Evolutionary conservation across 768 basidiomycete species (phyloP), one percentile per base, ranked within the genome.

Genomic region (Suillus discolor): DNA sequence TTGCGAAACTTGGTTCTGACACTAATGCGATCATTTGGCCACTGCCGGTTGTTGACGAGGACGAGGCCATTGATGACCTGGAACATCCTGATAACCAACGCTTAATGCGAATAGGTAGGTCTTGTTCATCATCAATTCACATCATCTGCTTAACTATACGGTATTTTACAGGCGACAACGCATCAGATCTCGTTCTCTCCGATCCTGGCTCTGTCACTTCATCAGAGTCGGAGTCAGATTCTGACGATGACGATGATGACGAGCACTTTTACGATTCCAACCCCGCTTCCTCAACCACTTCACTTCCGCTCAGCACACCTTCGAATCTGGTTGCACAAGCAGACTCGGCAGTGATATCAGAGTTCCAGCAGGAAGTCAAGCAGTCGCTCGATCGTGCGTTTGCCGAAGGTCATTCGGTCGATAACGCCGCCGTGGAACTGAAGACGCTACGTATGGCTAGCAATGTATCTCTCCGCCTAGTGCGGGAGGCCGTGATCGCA

Each of bases 401-500:
- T 76, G 84, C 89, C 11, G 97, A 99, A 78, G 90, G 86, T 3
- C 96, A 97, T 79, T 90, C 89, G 13, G 89, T 97, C 55, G 94
- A 97, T 70, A 95, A 97, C 75, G 95, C 96, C 1, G 84, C 93
- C 1, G 91, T 99, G 67, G 97, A 99, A 75, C 84, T 99, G 66
- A 95, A 97, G 80, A 97, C 97, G 53, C 85, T 99, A 54, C 92
- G 96, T 59, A 97, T 99, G 94, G 94, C 95, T 42, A 93, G 91
- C 72, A 99, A 98, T 71, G 97, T 98, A 34, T 86, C 93, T 13
- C 83, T 97, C 23, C 85, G 84, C n/a, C 83, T 88, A 61, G 96
- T 97, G 18, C 84, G 92, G 61, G 91, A 96, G 76, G 92, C 91
- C 18, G 93, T 98, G n/a, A 83, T 98, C 44, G 84, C 84, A n/a